Evolutionary conservation across 2,329 filamentous ascomycete species (phyloP).

Genomic region (Triangularia setosa): DNA sequence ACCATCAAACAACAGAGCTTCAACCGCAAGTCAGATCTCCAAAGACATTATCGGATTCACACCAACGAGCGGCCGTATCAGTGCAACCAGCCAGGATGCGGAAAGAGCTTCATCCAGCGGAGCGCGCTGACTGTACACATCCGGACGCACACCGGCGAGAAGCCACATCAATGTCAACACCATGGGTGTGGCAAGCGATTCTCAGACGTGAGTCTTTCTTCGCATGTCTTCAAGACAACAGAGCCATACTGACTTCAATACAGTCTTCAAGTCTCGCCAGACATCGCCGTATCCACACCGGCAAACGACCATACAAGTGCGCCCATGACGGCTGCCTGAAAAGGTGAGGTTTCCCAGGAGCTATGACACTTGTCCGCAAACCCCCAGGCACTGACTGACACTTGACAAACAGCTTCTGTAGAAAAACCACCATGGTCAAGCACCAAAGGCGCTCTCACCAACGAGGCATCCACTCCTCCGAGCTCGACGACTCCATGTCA

Average conservation of each 20-base stretch:
- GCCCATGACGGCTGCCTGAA: conserved; percentile 59
- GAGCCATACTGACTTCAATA: conserved; percentile 31
- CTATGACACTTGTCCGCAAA: not conserved
- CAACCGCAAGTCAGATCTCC: conserved; percentile 67
- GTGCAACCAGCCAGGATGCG: conserved; percentile 57
- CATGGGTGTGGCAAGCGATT: conserved; percentile 65
- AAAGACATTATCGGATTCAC: conserved; percentile 67
- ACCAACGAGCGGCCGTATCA: conserved; percentile 67
- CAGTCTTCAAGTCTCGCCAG: conserved; percentile 63
- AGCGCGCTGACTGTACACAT: conserved; percentile 69
- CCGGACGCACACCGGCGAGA: conserved; percentile 67
- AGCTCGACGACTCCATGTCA: conserved; percentile 53
- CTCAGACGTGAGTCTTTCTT: conserved; percentile 55
- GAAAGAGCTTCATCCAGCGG: conserved; percentile 68
- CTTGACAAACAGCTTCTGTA: conserved; percentile 60
- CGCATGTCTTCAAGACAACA: not conserved
- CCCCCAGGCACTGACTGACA: conserved; percentile 23
- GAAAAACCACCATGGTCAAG: conserved; percentile 69
- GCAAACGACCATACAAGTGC: conserved; percentile 63
- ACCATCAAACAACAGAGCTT: conserved; percentile 52
- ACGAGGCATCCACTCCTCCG: conserved; percentile 52
- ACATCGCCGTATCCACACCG: conserved; percentile 63
- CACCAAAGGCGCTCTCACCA: conserved; percentile 61
- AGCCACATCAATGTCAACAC: conserved; percentile 65
- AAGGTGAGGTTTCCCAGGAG: conserved; percentile 40